phyloP scores from a whole-genome alignment of 257 asterid species.

The Solanum boliviense region DNA sequence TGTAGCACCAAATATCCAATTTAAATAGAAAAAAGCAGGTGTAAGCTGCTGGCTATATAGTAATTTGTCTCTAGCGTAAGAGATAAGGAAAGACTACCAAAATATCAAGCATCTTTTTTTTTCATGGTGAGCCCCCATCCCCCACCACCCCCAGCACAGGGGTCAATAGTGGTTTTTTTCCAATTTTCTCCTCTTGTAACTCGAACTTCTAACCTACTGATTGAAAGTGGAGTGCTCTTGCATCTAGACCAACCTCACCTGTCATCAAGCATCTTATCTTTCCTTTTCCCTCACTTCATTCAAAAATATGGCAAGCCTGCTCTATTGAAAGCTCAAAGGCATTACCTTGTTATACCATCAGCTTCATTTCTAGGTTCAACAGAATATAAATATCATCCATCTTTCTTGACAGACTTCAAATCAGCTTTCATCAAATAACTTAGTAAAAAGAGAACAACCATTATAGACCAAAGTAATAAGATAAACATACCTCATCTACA shows the following conservation, averaged over 20 bases:
- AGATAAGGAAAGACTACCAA: background rate
- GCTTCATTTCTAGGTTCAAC: background rate
- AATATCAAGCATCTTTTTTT: background rate
- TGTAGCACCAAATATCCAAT: background rate
- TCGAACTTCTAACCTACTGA: background rate
- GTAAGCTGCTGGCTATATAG: background rate
- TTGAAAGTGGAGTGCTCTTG: background rate
- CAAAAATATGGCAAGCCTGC: background rate
- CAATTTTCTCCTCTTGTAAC: background rate
- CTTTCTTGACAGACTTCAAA: background rate
- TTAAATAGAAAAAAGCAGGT: background rate
- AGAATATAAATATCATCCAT: background rate
- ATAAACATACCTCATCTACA: slow-evolving; percentile 65
- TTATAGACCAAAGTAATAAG: background rate
- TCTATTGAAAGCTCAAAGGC: background rate
- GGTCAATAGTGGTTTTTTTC: background rate
- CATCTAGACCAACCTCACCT: background rate
- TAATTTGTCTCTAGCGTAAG: background rate
- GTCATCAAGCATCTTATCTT: background rate
- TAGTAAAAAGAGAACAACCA: background rate
- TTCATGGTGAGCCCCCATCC: background rate
- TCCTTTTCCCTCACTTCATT: background rate
- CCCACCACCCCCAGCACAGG: background rate
- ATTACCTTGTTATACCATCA: background rate
- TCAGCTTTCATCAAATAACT: background rate